Conservation (phyloP, 1,284 basidiomycete species). For the Cutaneotrichosporon arboriforme region DNA sequence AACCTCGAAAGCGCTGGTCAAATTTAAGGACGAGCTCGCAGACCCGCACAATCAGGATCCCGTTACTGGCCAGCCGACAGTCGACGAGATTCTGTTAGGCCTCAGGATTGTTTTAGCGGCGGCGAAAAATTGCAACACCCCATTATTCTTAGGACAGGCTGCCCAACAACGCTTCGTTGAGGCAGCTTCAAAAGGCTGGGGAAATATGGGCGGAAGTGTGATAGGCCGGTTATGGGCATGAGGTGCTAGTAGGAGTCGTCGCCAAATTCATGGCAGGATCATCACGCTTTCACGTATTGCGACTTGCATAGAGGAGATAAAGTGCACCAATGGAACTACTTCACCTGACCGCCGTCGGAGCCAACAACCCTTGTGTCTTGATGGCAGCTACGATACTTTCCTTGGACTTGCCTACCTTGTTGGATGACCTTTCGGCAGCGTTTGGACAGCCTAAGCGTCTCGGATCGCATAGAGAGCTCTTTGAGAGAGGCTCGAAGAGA, state of each 20-base stretch:
- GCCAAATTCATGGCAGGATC: too few relatives aligned
- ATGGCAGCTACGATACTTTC: too few relatives aligned
- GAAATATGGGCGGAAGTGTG: constrained; percentile 3
- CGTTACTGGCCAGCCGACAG: not conserved
- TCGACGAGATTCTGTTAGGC: constrained; percentile 12
- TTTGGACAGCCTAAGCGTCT: too few relatives aligned
- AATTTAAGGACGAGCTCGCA: constrained; percentile 8
- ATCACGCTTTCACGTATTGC: too few relatives aligned
- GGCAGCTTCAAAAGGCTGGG: constrained; percentile 9
- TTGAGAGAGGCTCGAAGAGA: too few relatives aligned
- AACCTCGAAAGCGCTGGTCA: constrained; percentile 8
- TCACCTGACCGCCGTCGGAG: too few relatives aligned
- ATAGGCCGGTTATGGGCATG: constrained; percentile 4
- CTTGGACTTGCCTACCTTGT: too few relatives aligned
- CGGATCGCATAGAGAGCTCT: too few relatives aligned
- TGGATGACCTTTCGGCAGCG: too few relatives aligned
- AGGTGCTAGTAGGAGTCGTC: not conserved
- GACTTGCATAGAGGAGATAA: too few relatives aligned
- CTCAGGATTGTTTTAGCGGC: constrained; percentile 24
- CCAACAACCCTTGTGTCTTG: too few relatives aligned
- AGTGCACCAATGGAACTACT: too few relatives aligned
- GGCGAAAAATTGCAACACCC: constrained; percentile 29
- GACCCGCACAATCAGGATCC: not conserved
- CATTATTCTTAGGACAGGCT: constrained; percentile 33
- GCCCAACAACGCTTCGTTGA: constrained; percentile 32